Evolutionary conservation across 192 early-diverging fungal species (phyloP).

Genomic region (Entophlyctis luteolus): DNA sequence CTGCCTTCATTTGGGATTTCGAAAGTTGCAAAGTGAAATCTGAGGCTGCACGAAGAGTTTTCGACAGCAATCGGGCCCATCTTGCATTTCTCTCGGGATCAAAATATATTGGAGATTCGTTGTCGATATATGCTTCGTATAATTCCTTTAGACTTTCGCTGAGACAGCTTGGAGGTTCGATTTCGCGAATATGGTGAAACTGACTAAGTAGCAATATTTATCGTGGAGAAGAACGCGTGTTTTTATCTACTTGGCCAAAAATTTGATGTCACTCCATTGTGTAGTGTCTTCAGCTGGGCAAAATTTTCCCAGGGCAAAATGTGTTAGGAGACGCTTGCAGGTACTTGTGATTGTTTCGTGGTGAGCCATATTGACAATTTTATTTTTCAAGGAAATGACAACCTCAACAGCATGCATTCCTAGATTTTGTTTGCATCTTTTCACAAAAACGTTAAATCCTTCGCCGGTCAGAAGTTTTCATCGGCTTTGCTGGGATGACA

Average conservation of each 20-base stretch:
- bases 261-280: background rate
- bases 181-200: background rate
- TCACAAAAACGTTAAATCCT: too few species aligned
- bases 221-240: background rate
- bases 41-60: background rate
- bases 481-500: too few species aligned
- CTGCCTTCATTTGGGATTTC: background rate
- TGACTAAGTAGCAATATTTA: too few species aligned
- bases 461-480: too few species aligned
- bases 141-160: background rate
- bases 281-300: background rate
- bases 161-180: background rate
- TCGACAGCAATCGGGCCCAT: background rate
- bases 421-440: too few species aligned
- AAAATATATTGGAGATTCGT: too few species aligned
- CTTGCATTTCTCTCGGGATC: too few species aligned
- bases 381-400: too few species aligned
- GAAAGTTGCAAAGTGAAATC: background rate
- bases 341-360: background rate
- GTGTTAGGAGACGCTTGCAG: slow-evolving; percentile 18
- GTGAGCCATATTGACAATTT: background rate
- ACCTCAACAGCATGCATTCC: too few species aligned
- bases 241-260: background rate
- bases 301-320: slow-evolving; percentile 17
- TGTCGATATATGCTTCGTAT: background rate